Evolutionary conservation across 225 moss, liverwort and hornwort genomes (phyloP), one percentile per base, ranked within the genome.

Genomic region (Rhytidiadelphus loreus): DNA sequence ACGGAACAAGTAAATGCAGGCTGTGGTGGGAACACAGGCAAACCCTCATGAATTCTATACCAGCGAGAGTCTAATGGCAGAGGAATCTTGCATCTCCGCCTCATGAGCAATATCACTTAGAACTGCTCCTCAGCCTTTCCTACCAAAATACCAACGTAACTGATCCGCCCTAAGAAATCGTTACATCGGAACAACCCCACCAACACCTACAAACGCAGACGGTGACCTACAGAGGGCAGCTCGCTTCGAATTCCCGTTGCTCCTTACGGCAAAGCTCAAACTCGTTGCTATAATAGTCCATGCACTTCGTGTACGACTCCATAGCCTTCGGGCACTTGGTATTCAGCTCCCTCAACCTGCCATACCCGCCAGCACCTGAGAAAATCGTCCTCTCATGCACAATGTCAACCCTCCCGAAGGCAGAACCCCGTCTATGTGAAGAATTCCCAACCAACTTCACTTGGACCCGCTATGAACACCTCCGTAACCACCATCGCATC

Each of bases 251-350:
- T 91, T 99, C 96, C 77, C 91, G 92, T 90, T 99, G 97, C 92
- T 99, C 93, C 91, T 99, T 97, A 28, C 96, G 95, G 88, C 97
- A 99, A 30, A 97, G 90, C 90, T 97, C 95, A 82, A 99, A 99
- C 90, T 99, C 97, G 87, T 96, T 96, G 83, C 94, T 95, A 25
- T 97, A 96, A 59, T 96, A 99, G 91, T 99, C 97, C 98, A 97
- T 99, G 89, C 97, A 99, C 93, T 97, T 99, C 64, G 95, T 92
- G 88, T 95, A 99, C 43, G 95, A 89, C 90, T 99, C 97, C 96
- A 99, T 95, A 41, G 97, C 96, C 92, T 99, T 99, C 58, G 98
- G 98, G 41, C 98, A 99, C 83, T 96, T 96, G 46, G 89, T 92
- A 65, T 96, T 95, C 82, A 99, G 92, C 95, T 99, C 98, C 92